phyloP scores from a whole-genome alignment of 345 rosid genomes.

The Hibiscus trionum region DNA sequence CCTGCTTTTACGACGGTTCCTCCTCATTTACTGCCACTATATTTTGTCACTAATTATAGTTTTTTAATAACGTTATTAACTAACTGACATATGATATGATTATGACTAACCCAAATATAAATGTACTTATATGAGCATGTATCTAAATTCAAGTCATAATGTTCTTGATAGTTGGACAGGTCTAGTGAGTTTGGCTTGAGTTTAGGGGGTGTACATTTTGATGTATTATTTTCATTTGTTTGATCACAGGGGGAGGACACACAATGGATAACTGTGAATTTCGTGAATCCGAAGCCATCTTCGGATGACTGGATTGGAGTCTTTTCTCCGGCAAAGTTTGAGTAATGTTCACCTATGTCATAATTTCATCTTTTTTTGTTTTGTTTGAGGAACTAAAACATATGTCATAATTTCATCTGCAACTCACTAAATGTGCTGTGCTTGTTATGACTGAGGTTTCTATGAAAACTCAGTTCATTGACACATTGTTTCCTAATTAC shows the following conservation, averaged over 20 bases:
- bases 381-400: no score
- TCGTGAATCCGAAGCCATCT: constrained; percentile 35
- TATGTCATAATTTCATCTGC: neutral
- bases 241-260: constrained; percentile 70
- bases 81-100: no score
- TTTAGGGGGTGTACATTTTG: neutral
- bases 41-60: no score
- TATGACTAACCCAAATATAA: no score
- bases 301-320: constrained; percentile 79
- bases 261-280: constrained; percentile 51
- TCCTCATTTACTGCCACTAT: no score
- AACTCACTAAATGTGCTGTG: no score
- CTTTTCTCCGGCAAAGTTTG: constrained; percentile 75
- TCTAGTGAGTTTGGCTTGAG: no score
- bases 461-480: neutral
- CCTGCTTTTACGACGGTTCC: no score
- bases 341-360: constrained; percentile 32
- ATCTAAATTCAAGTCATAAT: no score
- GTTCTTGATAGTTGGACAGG: no score
- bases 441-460: neutral
- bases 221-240: neutral
- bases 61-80: no score
- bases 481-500: neutral
- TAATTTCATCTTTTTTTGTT: neutral
- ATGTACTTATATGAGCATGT: no score